Base-by-base conservation (phyloP, 2,329 filamentous ascomycete species). In the Colletotrichum sp. region DNA sequence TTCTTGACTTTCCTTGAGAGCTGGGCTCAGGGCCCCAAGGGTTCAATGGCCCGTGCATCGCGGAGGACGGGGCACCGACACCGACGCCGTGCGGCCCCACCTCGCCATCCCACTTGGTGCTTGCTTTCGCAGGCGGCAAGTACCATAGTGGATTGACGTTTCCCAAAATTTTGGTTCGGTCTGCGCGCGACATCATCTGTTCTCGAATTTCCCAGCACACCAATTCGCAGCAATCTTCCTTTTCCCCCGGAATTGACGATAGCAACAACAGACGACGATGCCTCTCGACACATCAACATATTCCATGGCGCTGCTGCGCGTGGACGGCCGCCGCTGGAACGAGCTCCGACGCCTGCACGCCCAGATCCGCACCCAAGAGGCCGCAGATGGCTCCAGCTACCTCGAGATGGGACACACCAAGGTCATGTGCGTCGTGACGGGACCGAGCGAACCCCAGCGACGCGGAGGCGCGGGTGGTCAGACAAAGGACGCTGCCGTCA, bases 331-430 rank as follows among this genome's bases (percentile, higher is more conserved):
- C 77, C 93, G 97, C 80, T 99, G 97, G 97, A 99, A 99, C 87
- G 97, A 99, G 85, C 92, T 99, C 52, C 95, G 97, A 32, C 93
- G 95, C 9, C 91, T 98, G 67, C 93, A 95, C 82, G 96, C 94
- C 64, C 95, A 98, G 85, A 96, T 99, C 82, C 94, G 94, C 77
- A 98, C 96, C 2, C 97, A 98, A 85, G 94, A 96, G 76, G 94
- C 96, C 66, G 96, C 96, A 71, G 97, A 99, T 80, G 97, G 97
- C 43, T 98, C 95, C 60, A 95, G 94, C 77, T 98, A 98, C 85
- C 92, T 99, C 75, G 95, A 98, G 83, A 98, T 98, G 93, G 97
- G 97, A 80, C 98, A 99, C 86, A 99, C 97, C 26, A 97, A 98
- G 83, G 94, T 99, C 80, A 95, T 99, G 86, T 98, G 96, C 86